Evolutionary conservation across 371 early-diverging fungal genomes (phyloP), one percentile per base, ranked within the genome.

Genomic region (Dentiscutata heterogama): DNA sequence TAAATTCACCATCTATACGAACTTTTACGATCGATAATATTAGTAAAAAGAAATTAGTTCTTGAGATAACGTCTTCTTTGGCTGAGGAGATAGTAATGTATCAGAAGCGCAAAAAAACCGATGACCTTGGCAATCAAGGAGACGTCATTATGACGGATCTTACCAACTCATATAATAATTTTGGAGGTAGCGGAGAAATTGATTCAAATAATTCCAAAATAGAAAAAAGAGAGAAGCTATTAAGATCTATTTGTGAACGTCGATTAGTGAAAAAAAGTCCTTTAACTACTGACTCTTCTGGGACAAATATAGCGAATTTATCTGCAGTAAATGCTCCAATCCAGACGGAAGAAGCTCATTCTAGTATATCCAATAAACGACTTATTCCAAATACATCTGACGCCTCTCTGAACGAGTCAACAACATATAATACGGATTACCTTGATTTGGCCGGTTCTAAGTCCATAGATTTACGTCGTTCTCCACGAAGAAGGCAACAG

Each of bases 11-110:
- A 0, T 90, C 90, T 1, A 82, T 98, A 25, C 91, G 97, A 11
- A 92, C 94, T 5, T 93, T 97, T 80, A 92, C 92, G 2, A 92
- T 99, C 27, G 95, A 95, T 54, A 99, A 98, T 83, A 94, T 98
- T 68, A 91, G 94, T 25, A 82, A 84, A 68, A 87, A 89, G 18
- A 87, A 89, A 42, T 81, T 94, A 16, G 85, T 86, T 1, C 82
- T 94, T 58, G 91, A 92, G 72, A 83, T 94, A 39, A 88, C 93
- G 0, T 92, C 95, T 0, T 94, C 94, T 14, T 83, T 93, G 63
- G 91, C 91, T 1, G 94, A 93, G 6, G 95, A 95, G 42, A 88
- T 97, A 39, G 16, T 80, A 13, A 70, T 80, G 22, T 80, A 77
- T 82, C 68, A 54, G 50, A 82, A 77, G 46, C 74, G 18, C 16